A percentile compares a stretch with the other conserved stretches of the same genome.
Evolutionary conservation across 129 eudicot species (phyloP).

Genomic region (Helianthus tuberosus): DNA sequence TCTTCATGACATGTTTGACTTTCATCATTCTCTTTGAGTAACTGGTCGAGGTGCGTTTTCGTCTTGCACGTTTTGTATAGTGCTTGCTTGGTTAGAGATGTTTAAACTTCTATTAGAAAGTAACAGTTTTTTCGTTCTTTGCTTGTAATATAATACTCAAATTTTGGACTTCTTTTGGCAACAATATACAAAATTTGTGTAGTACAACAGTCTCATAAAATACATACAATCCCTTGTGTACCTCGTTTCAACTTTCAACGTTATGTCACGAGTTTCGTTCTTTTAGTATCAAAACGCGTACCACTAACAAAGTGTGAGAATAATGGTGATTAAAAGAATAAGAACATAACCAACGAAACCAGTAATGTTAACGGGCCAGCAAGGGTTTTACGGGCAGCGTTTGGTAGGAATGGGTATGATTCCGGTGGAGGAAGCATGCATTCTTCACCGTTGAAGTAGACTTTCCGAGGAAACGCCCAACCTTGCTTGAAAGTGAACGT

Average conservation of each 20-base stretch:
- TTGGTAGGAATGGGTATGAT: constrained; percentile 72
- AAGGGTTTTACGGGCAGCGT: constrained; percentile 42
- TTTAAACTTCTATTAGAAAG: constrained; percentile 20
- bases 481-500: constrained; percentile 71
- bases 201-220: not conserved
- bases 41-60: constrained; percentile 34
- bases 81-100: constrained; percentile 31
- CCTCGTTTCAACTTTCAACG: too few relatives aligned
- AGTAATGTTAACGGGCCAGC: constrained; percentile 25
- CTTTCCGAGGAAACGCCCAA: constrained; percentile 81
- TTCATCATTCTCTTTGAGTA: constrained; percentile 44
- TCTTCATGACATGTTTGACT: constrained; percentile 40
- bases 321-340: constrained; percentile 19
- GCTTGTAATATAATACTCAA: constrained; percentile 25
- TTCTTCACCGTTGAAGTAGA: constrained; percentile 82
- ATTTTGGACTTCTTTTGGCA: not conserved
- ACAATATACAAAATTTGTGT: constrained; percentile 13
- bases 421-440: constrained; percentile 80
- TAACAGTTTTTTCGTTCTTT: not conserved
- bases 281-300: too few relatives aligned
- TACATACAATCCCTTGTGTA: too few relatives aligned
- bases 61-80: constrained; percentile 43
- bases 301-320: too few relatives aligned
- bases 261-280: too few relatives aligned
- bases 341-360: constrained; percentile 28